Conservation (phyloP, 495 filamentous ascomycete genomes). For the Annulohypoxylon moriforme region DNA sequence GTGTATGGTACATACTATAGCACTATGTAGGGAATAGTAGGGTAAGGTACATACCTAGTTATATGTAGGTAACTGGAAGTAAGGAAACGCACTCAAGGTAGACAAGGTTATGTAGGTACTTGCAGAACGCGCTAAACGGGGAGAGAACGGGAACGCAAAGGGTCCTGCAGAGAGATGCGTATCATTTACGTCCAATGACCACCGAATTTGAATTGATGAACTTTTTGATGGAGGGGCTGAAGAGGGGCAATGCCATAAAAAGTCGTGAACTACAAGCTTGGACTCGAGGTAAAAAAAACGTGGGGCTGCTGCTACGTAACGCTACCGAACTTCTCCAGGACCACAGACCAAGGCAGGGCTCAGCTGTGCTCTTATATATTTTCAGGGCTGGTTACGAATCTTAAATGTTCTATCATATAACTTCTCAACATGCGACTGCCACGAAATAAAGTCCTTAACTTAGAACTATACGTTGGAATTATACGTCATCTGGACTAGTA, state of each 20-base stretch:
- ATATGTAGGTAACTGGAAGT: background rate
- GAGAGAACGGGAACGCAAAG: slow-evolving; percentile 32
- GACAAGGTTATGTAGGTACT: background rate
- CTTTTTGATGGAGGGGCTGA: slow-evolving; percentile 33
- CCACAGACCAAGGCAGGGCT: background rate
- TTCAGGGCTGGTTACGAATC: background rate
- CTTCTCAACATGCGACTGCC: background rate
- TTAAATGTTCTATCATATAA: background rate
- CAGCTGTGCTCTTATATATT: background rate
- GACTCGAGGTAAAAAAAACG: slow-evolving; percentile 27
- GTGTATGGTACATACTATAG: background rate
- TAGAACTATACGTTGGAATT: slow-evolving; percentile 4
- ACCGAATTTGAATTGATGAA: slow-evolving; percentile 9
- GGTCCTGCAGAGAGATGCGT: slow-evolving; percentile 43
- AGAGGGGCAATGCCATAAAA: slow-evolving; percentile 25
- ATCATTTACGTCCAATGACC: slow-evolving; percentile 36
- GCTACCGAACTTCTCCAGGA: slow-evolving; percentile 1
- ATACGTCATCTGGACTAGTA: slow-evolving; percentile 17
- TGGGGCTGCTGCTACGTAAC: slow-evolving; percentile 32
- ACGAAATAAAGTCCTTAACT: background rate
- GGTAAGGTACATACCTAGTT: too few species aligned
- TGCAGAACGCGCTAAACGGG: slow-evolving; percentile 23
- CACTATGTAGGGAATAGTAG: background rate
- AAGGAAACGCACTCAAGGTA: too few species aligned
- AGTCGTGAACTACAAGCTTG: slow-evolving; percentile 12